A percentile compares a stretch with the other conserved stretches of the same genome.
Evolutionary conservation across 352 stramenopile genomes (phyloP).

Genomic region (Phytophthora boehmeriae): DNA sequence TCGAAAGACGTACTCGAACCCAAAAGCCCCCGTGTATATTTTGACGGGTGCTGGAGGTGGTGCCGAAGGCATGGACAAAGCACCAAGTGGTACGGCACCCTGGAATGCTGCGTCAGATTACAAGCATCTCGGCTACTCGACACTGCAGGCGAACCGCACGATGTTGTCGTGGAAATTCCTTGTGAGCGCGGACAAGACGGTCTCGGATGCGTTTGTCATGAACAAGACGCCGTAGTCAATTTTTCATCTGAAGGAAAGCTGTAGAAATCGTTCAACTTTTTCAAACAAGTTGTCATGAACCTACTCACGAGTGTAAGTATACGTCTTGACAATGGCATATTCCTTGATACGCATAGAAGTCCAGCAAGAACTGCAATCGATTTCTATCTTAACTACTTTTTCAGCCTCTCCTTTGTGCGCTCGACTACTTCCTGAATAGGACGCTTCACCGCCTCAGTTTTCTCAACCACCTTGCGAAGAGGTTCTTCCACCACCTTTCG

Average conservation of each 20-base stretch:
- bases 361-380: neutral
- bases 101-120: slow-evolving; percentile 38
- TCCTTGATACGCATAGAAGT: too few relatives aligned
- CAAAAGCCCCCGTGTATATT: slow-evolving; percentile 52
- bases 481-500: slow-evolving; percentile 35
- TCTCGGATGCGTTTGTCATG: slow-evolving; percentile 38
- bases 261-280: too few relatives aligned
- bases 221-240: too few relatives aligned
- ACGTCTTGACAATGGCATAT: too few relatives aligned
- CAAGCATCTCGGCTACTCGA: slow-evolving; percentile 36
- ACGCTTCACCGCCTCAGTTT: slow-evolving; percentile 31
- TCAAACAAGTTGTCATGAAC: too few relatives aligned
- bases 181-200: slow-evolving; percentile 16
- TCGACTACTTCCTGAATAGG: slow-evolving; percentile 29
- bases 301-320: too few relatives aligned
- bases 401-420: slow-evolving; percentile 32
- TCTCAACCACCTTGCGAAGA: slow-evolving; percentile 35
- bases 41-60: slow-evolving; percentile 44
- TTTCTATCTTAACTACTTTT: slow-evolving; percentile 26
- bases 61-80: slow-evolving; percentile 21
- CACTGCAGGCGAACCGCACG: slow-evolving; percentile 32
- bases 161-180: slow-evolving; percentile 38
- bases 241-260: too few relatives aligned
- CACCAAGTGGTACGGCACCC: slow-evolving; percentile 18
- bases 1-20: slow-evolving; percentile 39